phyloP scores from a whole-genome alignment of 495 filamentous ascomycete species.

The Ascobolus immersus region DNA sequence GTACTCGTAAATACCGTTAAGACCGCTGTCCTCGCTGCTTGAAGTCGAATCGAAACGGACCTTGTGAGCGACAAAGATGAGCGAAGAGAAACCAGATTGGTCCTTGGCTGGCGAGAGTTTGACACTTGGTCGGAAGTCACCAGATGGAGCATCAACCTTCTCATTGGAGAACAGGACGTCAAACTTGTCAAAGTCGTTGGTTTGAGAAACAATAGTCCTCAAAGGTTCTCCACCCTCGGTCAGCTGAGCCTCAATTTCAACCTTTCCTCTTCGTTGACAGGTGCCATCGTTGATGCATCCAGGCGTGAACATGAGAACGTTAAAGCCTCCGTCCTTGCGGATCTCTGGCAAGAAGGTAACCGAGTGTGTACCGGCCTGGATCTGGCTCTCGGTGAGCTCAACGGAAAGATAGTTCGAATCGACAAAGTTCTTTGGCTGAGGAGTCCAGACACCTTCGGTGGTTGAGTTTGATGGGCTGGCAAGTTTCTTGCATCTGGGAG shows the following conservation, averaged over 20 bases:
- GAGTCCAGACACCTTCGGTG: slow-evolving; percentile 2
- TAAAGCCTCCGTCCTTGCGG: slow-evolving; percentile 70
- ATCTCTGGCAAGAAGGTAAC: slow-evolving; percentile 66
- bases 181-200: slow-evolving; percentile 82
- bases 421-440: slow-evolving; percentile 35
- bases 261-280: slow-evolving; percentile 46
- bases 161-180: slow-evolving; percentile 75
- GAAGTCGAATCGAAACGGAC: slow-evolving; percentile 50
- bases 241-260: slow-evolving; percentile 39
- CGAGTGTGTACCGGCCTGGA: slow-evolving; percentile 30
- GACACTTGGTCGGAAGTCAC: slow-evolving; percentile 53
- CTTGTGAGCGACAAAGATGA: slow-evolving; percentile 63
- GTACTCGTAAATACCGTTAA: slow-evolving; percentile 86
- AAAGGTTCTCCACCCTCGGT: slow-evolving; percentile 16
- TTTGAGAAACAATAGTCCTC: slow-evolving; percentile 42
- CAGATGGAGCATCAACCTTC: slow-evolving; percentile 47
- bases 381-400: no score
- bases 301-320: slow-evolving; percentile 67
- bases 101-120: slow-evolving; percentile 44
- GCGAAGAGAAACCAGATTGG: slow-evolving; percentile 29
- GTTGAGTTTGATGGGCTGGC: no score
- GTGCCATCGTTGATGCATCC: slow-evolving; percentile 60
- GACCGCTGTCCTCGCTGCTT: slow-evolving; percentile 31
- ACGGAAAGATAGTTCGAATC: slow-evolving; percentile 52
- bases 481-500: no score